phyloP scores from a whole-genome alignment of 2,329 filamentous ascomycete species.

The Hysterium pulicare region DNA sequence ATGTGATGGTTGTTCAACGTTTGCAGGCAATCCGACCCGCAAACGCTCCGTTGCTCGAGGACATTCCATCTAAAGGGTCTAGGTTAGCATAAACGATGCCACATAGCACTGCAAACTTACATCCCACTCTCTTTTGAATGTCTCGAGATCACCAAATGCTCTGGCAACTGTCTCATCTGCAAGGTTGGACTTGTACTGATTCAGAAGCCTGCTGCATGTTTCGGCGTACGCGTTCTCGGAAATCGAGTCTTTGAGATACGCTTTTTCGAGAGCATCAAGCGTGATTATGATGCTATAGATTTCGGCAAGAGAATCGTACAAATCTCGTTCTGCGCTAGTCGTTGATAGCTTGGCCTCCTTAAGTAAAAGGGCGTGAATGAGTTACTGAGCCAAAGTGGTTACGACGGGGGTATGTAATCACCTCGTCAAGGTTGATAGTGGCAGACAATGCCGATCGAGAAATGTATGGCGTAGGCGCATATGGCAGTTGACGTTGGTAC shows the following conservation, averaged over 20 bases:
- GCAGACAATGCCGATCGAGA: conserved; percentile 79
- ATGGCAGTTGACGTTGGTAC: conserved; percentile 62
- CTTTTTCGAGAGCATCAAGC: conserved; percentile 91
- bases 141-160: conserved; percentile 83
- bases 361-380: conserved; percentile 6
- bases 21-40: conserved; percentile 87
- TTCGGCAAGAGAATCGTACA: conserved; percentile 94
- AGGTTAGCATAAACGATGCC: not conserved
- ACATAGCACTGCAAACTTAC: conserved; percentile 52
- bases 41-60: conserved; percentile 90
- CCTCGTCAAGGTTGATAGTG: conserved; percentile 91
- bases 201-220: conserved; percentile 87
- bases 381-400: not conserved
- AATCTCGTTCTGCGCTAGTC: conserved; percentile 81
- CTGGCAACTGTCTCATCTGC: conserved; percentile 86
- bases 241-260: conserved; percentile 93
- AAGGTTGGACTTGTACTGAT: conserved; percentile 94
- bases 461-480: conserved; percentile 88
- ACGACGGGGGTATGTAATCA: conserved; percentile 37
- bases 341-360: conserved; percentile 94
- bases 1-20: conserved; percentile 60
- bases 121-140: conserved; percentile 89
- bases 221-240: conserved; percentile 91
- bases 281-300: conserved; percentile 98
- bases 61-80: conserved; percentile 72